These are phyloP conservation scores for Lipomyces sp. DNA, from an alignment of 805 yeast species.

Conservation along the genomic window DNA sequence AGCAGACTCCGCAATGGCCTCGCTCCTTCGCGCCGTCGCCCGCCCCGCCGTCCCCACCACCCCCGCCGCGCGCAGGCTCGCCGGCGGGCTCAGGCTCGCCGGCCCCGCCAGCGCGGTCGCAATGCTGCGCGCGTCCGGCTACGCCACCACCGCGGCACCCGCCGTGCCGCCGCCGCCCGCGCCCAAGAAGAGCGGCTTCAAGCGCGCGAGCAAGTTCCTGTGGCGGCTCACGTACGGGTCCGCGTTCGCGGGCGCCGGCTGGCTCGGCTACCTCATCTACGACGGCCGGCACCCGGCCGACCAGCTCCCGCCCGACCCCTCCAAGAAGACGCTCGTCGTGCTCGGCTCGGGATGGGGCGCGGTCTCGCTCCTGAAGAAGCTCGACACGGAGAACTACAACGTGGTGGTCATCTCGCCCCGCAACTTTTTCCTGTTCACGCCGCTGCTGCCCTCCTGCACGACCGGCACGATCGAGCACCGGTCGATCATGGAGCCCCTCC, in stretches of 20 bases:
- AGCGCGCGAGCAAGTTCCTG: slow-evolving; percentile 7
- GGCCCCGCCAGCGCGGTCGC: no score
- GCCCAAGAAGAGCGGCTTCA: slow-evolving; percentile 11
- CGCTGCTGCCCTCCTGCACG: slow-evolving; percentile 91
- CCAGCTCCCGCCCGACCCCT: slow-evolving; percentile 49
- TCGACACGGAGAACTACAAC: slow-evolving; percentile 83
- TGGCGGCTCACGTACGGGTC: slow-evolving; percentile 25
- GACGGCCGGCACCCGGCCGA: slow-evolving; percentile 39
- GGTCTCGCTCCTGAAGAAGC: slow-evolving; percentile 72
- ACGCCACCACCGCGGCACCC: slow-evolving; percentile 5
- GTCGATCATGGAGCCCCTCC: slow-evolving; percentile 90
- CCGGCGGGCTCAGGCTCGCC: no score
- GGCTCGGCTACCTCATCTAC: slow-evolving; percentile 35
- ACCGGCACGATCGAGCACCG: slow-evolving; percentile 84
- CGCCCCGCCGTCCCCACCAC: slow-evolving; percentile 9
- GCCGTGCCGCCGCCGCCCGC: slow-evolving; percentile 4
- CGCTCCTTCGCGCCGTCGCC: background rate
- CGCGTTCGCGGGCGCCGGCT: slow-evolving; percentile 21
- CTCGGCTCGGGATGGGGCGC: slow-evolving; percentile 93
- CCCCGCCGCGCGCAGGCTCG: background rate
- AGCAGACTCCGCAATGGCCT: background rate
- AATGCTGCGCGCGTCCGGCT: background rate
- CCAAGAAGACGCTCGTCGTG: slow-evolving; percentile 69
- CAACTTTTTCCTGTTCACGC: slow-evolving; percentile 90
- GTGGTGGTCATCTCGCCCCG: slow-evolving; percentile 90